Evolutionary conservation across 2,329 filamentous ascomycete genomes (phyloP).

Genomic region (Scortechinia acanthostroma): DNA sequence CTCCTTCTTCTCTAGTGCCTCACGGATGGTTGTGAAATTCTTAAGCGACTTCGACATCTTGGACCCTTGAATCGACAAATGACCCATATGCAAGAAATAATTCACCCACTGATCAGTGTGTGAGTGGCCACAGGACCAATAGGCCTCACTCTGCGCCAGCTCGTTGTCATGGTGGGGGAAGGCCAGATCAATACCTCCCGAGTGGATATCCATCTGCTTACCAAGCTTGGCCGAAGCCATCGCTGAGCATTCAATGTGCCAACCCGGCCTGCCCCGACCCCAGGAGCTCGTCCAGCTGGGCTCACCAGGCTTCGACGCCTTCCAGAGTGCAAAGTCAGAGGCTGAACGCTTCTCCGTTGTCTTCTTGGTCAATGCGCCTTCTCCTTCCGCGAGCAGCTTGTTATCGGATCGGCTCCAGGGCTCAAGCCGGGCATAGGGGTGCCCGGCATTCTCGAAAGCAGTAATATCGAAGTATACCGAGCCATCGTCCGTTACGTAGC

Average conservation of each 20-base stretch:
- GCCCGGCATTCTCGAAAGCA: constrained; percentile 76
- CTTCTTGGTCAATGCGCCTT: constrained; percentile 68
- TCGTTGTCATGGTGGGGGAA: constrained; percentile 95
- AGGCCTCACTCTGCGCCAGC: constrained; percentile 83
- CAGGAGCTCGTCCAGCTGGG: constrained; percentile 82
- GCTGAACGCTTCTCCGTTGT: constrained; percentile 63
- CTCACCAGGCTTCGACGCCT: constrained; percentile 84
- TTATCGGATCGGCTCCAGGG: constrained; percentile 82
- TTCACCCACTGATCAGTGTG: constrained; percentile 81
- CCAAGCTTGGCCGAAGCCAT: constrained; percentile 91
- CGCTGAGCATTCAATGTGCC: constrained; percentile 95
- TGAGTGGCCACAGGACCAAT: constrained; percentile 35
- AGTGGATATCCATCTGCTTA: constrained; percentile 82
- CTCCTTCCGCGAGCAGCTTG: constrained; percentile 77
- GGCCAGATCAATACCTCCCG: constrained; percentile 81
- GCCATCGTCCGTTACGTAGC: constrained; percentile 58
- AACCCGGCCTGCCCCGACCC: constrained; percentile 82
- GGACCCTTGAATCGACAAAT: constrained; percentile 78
- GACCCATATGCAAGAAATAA: constrained; percentile 93
- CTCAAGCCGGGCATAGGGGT: constrained; percentile 77
- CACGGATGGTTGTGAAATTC: constrained; percentile 89
- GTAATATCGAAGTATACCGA: constrained; percentile 92
- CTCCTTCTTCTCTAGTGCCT: constrained; percentile 54
- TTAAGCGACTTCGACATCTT: constrained; percentile 97
- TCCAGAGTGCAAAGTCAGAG: constrained; percentile 90